Conservation (phyloP, 2,329 filamentous ascomycete species). For the Teratosphaeria epicoccoides region DNA sequence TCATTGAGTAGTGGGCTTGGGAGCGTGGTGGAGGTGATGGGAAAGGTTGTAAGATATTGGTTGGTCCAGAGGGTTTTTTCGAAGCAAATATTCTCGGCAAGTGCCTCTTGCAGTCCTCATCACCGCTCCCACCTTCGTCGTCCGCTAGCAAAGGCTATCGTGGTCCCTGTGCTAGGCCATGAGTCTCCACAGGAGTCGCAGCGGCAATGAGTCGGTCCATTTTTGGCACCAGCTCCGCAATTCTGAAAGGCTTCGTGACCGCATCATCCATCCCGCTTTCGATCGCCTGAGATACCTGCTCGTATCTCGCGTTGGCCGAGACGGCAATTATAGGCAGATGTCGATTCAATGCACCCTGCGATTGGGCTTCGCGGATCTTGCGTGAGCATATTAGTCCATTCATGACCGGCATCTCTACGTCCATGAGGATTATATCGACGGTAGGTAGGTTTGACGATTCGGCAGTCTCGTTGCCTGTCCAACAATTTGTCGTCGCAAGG, state of each 20-base stretch:
- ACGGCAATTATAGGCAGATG: conserved; percentile 67
- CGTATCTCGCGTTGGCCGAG: conserved; percentile 64
- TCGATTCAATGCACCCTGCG: conserved; percentile 46
- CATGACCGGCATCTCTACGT: conserved; percentile 76
- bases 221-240: conserved; percentile 39
- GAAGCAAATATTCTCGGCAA: not conserved
- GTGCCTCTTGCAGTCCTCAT: too few relatives aligned
- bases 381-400: conserved; percentile 64
- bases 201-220: conserved; percentile 34
- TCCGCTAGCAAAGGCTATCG: not conserved
- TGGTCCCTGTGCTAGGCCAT: not conserved
- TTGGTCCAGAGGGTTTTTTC: not conserved
- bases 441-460: conserved; percentile 7
- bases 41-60: not conserved
- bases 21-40: too few relatives aligned
- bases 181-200: not conserved
- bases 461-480: conserved; percentile 18
- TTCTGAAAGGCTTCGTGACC: conserved; percentile 40
- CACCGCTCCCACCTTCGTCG: not conserved
- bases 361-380: conserved; percentile 57
- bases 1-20: not conserved
- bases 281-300: conserved; percentile 62
- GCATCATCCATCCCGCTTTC: conserved; percentile 56
- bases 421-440: conserved; percentile 56
- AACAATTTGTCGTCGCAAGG: conserved; percentile 33